Percentiles rank a stretch among this genome's conserved stretches.
phyloP scores from a whole-genome alignment of 169 alveolate species.

The Eimeria tenella region DNA sequence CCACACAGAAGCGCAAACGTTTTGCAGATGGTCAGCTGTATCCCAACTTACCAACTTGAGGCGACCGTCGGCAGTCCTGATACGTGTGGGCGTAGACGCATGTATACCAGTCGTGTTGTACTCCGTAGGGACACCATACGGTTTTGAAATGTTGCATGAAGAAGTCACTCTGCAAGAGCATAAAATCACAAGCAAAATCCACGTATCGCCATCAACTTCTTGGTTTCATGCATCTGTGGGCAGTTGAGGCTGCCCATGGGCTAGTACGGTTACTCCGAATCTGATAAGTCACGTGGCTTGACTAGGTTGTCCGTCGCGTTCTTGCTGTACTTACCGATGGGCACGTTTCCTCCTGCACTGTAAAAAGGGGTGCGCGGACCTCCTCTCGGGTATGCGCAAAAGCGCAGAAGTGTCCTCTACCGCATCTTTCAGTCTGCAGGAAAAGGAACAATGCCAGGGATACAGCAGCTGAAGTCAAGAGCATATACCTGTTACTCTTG shows the following conservation, averaged over 20 bases:
- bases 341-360: constrained; percentile 50
- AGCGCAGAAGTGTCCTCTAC: constrained; percentile 80
- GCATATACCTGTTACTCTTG: no score
- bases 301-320: neutral
- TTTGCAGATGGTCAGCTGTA: no score
- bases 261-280: neutral
- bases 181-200: neutral
- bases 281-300: neutral
- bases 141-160: constrained; percentile 82
- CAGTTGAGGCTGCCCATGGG: neutral
- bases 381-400: constrained; percentile 83
- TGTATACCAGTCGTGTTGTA: constrained; percentile 85
- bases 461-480: no score
- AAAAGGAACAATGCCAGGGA: neutral
- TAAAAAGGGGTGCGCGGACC: constrained; percentile 62
- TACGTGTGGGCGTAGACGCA: constrained; percentile 85
- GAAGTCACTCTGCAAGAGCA: neutral
- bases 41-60: neutral
- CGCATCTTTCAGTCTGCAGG: constrained; percentile 43
- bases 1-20: no score
- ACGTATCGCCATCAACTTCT: no score
- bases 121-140: constrained; percentile 86
- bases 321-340: constrained; percentile 20
- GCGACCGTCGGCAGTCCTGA: constrained; percentile 80
- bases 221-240: neutral